Percentiles rank a stretch among this genome's conserved stretches.
These are phyloP conservation scores for Salix exigua DNA, from an alignment of 345 rosid species.

Conservation along the genomic window DNA sequence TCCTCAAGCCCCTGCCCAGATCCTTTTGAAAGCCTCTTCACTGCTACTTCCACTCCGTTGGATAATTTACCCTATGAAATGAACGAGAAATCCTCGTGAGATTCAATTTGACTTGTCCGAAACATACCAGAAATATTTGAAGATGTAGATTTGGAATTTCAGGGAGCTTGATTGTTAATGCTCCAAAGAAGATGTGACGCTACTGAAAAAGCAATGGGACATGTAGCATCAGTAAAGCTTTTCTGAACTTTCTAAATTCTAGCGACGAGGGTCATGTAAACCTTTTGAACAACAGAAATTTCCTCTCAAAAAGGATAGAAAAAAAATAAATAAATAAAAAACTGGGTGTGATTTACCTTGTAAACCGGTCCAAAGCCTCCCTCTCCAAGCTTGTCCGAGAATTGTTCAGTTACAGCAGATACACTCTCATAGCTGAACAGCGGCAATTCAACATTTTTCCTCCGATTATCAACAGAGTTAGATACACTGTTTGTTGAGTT, in stretches of 20 bases:
- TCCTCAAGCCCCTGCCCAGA: background rate
- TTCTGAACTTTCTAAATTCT: background rate
- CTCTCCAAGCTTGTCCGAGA: background rate
- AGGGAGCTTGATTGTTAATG: background rate
- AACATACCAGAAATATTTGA: background rate
- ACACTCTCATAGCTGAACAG: background rate
- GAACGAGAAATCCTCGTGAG: background rate
- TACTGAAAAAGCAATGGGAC: background rate
- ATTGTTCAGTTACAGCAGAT: background rate
- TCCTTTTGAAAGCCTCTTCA: background rate
- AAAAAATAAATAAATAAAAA: too few relatives aligned
- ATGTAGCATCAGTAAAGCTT: background rate
- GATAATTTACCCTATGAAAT: background rate
- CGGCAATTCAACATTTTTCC: background rate
- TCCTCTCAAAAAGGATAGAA: background rate
- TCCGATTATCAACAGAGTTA: background rate
- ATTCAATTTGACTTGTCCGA: too few relatives aligned
- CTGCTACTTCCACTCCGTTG: background rate
- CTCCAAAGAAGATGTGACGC: too few relatives aligned
- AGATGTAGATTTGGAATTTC: background rate
- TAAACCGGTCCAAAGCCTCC: constrained; percentile 2
- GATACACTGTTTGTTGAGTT: background rate
- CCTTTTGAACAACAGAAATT: background rate
- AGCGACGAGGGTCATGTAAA: background rate
- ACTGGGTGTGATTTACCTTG: background rate